These are phyloP conservation scores for Dothistroma septosporum DNA, from an alignment of 2,329 filamentous ascomycete genomes.

Conservation along the genomic window DNA sequence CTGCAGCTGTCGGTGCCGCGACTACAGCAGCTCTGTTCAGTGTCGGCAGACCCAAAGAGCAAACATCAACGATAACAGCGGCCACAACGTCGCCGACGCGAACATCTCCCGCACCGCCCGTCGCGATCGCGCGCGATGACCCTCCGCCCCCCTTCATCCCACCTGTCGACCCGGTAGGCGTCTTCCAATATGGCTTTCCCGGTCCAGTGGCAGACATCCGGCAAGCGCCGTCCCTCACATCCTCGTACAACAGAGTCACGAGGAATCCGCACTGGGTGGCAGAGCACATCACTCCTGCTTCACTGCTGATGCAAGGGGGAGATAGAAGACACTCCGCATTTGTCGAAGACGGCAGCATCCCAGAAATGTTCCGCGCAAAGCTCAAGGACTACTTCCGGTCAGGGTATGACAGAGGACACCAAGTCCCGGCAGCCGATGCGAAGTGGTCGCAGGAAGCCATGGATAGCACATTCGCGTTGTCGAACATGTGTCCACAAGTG, in stretches of 20 bases:
- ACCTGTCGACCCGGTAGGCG: slow-evolving; percentile 48
- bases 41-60: slow-evolving; percentile 28
- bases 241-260: slow-evolving; percentile 82
- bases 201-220: slow-evolving; percentile 83
- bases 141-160: slow-evolving; percentile 23
- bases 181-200: slow-evolving; percentile 69
- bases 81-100: slow-evolving; percentile 30
- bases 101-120: slow-evolving; percentile 28
- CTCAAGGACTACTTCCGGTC: slow-evolving; percentile 92
- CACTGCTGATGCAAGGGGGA: slow-evolving; percentile 67
- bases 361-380: slow-evolving; percentile 80
- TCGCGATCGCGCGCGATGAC: slow-evolving; percentile 23
- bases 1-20: slow-evolving; percentile 48
- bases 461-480: slow-evolving; percentile 89
- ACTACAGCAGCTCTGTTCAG: slow-evolving; percentile 47
- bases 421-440: slow-evolving; percentile 92
- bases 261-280: slow-evolving; percentile 89
- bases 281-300: slow-evolving; percentile 91
- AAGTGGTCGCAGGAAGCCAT: slow-evolving; percentile 94
- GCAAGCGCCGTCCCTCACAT: slow-evolving; percentile 70
- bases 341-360: slow-evolving; percentile 73
- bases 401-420: slow-evolving; percentile 93
- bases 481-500: slow-evolving; percentile 98
- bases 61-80: slow-evolving; percentile 26
- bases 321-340: slow-evolving; percentile 84